Evolutionary conservation across 164 flowering plant species (phyloP).

Genomic region (Nelumbo lutea): DNA sequence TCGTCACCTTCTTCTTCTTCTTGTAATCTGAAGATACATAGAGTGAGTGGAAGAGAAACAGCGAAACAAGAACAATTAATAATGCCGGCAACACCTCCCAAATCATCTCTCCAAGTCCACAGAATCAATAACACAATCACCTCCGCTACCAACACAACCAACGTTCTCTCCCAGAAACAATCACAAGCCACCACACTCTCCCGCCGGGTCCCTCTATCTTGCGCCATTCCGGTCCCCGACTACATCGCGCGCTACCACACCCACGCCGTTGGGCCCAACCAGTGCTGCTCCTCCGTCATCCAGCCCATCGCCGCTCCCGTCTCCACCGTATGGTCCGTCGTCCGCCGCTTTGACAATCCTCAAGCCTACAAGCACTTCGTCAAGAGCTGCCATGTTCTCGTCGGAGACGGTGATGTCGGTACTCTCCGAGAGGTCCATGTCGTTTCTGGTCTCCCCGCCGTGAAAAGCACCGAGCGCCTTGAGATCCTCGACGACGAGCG

Average conservation of each 20-base stretch:
- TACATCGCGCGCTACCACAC: slow-evolving; percentile 42
- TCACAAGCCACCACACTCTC: background rate
- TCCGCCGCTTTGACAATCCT: slow-evolving; percentile 82
- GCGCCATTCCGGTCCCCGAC: slow-evolving; percentile 36
- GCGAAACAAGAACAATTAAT: background rate
- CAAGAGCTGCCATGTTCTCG: slow-evolving; percentile 61
- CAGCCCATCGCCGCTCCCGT: slow-evolving; percentile 60
- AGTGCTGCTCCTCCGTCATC: slow-evolving; percentile 70
- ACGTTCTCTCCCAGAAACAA: slow-evolving; percentile 13
- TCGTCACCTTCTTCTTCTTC: background rate
- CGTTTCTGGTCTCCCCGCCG: slow-evolving; percentile 82
- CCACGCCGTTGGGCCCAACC: slow-evolving; percentile 51
- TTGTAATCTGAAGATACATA: background rate
- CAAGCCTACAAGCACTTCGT: slow-evolving; percentile 76
- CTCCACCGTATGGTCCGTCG: slow-evolving; percentile 74
- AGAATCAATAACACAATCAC: slow-evolving; percentile 12
- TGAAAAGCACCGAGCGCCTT: slow-evolving; percentile 56
- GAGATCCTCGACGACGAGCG: slow-evolving; percentile 83
- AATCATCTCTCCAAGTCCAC: slow-evolving; percentile 19
- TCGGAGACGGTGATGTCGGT: slow-evolving; percentile 64
- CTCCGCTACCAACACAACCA: background rate
- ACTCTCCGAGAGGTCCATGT: slow-evolving; percentile 59
- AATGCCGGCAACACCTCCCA: slow-evolving; percentile 28
- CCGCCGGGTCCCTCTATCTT: background rate
- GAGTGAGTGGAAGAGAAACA: background rate